Base-by-base conservation (phyloP, 768 basidiomycete genomes). In the Tricholoma sp. region DNA sequence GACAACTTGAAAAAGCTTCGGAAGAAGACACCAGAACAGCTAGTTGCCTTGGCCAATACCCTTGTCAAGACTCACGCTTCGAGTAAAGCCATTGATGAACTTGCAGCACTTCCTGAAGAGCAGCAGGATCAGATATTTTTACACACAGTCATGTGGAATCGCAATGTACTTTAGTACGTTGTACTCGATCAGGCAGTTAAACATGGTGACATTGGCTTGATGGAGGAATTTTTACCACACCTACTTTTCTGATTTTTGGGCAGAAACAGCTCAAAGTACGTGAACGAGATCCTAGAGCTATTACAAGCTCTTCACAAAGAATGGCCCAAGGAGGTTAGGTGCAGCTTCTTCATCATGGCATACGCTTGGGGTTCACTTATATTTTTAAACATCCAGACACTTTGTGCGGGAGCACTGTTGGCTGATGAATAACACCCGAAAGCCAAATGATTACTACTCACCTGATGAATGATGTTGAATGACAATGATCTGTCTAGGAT, bases 121-220 rank as follows among this genome's bases (percentile, higher is more conserved):
- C n/a, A 65, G 17, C 52, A 59, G 0, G 75, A 76, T 52, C 58
- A 70, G 10, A 8, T 65, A 1, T 52, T 64, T 0, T 41, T 32
- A 0, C 70, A 76, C 17, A 49, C 64, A 0, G 66, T 72, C 2
- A 67, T 72, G 70, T 75, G 65, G 61, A 72, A 72, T 44, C 60
- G 66, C 0, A 75, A 77, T 55, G 56, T 71, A 0, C 61, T 80
- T 0, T 64, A 66, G 4, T 79, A 74, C 52, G 56, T 79, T 32
- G 64, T 68, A 0, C 64, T 80, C 0, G 53, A 69, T n/a, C 48
- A 69, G 3, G 73, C 75, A 0, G 75, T 77, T 13, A 62, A 59
- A 39, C 36, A 52, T 5, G 76, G 78, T 8, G 72, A 76, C 61
- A 69, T 76, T 2, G 71, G 73, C 1, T 10, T 62, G 1, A 71